phyloP scores from a whole-genome alignment of 1,284 basidiomycete species.

The Fomitopsis pinicola region DNA sequence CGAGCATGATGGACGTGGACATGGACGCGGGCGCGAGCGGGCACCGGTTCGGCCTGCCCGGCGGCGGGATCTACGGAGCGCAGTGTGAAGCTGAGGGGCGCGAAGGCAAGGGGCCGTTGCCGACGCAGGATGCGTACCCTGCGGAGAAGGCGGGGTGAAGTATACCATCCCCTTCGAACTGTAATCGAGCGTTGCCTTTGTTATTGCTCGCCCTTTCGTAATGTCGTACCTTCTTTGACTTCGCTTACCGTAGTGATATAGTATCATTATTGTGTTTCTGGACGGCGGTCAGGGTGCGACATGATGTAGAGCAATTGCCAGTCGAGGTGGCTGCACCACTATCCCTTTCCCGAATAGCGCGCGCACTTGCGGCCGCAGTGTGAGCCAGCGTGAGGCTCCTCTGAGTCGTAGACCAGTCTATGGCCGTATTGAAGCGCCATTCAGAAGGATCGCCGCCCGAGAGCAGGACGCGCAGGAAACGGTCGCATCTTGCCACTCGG shows the following conservation, averaged over 20 bases:
- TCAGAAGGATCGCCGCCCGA: too few relatives aligned
- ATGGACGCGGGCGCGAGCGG: slow-evolving; percentile 23
- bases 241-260: background rate
- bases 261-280: background rate
- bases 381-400: too few relatives aligned
- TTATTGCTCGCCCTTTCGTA: background rate
- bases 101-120: slow-evolving; percentile 8
- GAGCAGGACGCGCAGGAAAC: too few relatives aligned
- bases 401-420: too few relatives aligned
- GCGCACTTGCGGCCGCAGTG: too few relatives aligned
- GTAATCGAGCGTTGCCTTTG: background rate
- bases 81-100: slow-evolving; percentile 10
- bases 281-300: background rate
- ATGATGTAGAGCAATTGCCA: background rate
- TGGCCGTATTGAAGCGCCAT: too few relatives aligned
- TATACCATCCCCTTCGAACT: background rate
- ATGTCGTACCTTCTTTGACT: background rate
- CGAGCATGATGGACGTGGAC: slow-evolving; percentile 37
- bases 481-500: too few relatives aligned
- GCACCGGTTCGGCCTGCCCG: slow-evolving; percentile 6
- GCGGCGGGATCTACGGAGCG: slow-evolving; percentile 16
- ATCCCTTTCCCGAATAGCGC: too few relatives aligned
- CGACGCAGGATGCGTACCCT: slow-evolving; percentile 1
- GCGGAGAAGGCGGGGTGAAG: slow-evolving; percentile 28
- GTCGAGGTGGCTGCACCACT: too few relatives aligned